phyloP scores from a whole-genome alignment of 345 rosid species.

The Gossypium stocksii region DNA sequence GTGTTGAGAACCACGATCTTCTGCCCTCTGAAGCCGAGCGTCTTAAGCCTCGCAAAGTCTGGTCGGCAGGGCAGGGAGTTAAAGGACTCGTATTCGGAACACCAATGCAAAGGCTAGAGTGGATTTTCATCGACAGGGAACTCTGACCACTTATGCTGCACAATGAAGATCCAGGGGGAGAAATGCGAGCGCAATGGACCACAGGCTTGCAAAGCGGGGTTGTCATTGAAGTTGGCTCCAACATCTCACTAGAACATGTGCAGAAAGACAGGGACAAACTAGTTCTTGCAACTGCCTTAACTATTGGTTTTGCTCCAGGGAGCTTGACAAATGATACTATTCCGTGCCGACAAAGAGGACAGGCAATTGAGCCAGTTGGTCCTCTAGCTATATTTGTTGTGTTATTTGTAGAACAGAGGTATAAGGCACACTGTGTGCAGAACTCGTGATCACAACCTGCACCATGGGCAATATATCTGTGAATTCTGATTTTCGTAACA shows the following conservation, averaged over 20 bases:
- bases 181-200: conserved; percentile 40
- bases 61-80: conserved; percentile 34
- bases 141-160: conserved; percentile 68
- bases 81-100: conserved; percentile 47
- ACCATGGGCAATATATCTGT: not conserved
- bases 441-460: conserved; percentile 92
- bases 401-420: conserved; percentile 71
- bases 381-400: conserved; percentile 43
- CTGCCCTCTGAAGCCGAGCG: conserved; percentile 46
- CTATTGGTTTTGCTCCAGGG: conserved; percentile 37
- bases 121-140: conserved; percentile 55
- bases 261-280: conserved; percentile 74
- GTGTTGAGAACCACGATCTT: conserved; percentile 71
- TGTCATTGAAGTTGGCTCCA: conserved; percentile 47
- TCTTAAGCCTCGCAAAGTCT: conserved; percentile 38
- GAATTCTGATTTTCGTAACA: not conserved
- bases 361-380: conserved; percentile 68
- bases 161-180: conserved; percentile 65
- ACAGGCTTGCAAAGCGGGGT: conserved; percentile 69
- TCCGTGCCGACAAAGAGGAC: conserved; percentile 90
- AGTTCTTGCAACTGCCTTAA: conserved; percentile 50
- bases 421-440: conserved; percentile 79
- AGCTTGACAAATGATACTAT: conserved; percentile 75
- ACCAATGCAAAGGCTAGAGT: conserved; percentile 65
- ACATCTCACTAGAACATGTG: conserved; percentile 62